Percentiles rank a stretch among this genome's conserved stretches.
These are phyloP conservation scores for Pestalotiopsis fici DNA, from an alignment of 2,329 filamentous ascomycete genomes.

Conservation along the genomic window DNA sequence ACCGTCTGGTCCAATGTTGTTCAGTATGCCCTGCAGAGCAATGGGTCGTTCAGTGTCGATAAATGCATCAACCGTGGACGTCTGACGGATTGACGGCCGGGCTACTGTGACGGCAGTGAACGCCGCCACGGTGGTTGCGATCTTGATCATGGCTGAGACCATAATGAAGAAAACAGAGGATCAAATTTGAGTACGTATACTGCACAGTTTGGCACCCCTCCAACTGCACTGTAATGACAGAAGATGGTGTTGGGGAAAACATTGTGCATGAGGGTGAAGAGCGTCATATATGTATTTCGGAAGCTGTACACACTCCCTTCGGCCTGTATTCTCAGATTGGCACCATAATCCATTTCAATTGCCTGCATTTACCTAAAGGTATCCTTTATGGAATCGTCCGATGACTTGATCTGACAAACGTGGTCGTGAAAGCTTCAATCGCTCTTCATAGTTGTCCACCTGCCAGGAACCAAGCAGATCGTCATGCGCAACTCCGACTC, in stretches of 20 bases:
- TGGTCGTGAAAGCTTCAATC: neutral
- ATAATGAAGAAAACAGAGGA: neutral
- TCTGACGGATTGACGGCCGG: neutral
- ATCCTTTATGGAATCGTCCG: neutral
- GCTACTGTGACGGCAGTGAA: neutral
- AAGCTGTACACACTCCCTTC: neutral
- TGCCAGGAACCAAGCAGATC: conserved; percentile 2
- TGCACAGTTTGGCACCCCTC: neutral
- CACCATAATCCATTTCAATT: neutral
- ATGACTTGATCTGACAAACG: neutral
- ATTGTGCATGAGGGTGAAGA: neutral
- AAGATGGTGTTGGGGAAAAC: neutral
- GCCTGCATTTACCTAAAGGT: too few relatives aligned
- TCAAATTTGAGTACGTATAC: too few relatives aligned
- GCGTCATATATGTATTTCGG: neutral
- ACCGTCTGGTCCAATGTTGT: conserved; percentile 57
- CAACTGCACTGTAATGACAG: neutral
- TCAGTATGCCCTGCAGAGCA: conserved; percentile 51
- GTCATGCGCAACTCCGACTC: conserved; percentile 1
- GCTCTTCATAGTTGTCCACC: neutral
- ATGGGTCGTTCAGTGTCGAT: conserved; percentile 45
- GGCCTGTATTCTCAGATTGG: neutral
- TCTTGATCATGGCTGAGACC: neutral
- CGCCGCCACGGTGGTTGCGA: neutral
- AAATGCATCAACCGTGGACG: conserved; percentile 24